phyloP scores from a whole-genome alignment of 208 protist genomes.

The Novymonas esmeraldas region DNA sequence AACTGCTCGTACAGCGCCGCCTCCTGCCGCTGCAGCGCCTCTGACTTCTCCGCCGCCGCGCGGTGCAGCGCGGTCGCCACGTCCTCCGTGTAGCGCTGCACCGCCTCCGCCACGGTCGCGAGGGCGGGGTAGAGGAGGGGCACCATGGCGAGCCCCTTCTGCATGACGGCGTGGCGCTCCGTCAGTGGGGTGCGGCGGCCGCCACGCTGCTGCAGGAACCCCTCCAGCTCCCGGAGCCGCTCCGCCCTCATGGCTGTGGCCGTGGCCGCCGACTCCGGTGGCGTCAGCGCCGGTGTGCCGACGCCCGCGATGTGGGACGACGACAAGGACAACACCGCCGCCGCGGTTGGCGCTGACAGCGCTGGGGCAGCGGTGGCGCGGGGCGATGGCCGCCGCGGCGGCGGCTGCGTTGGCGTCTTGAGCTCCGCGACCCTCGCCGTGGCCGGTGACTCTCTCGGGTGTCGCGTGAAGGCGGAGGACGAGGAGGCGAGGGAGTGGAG shows the following conservation, averaged over 20 bases:
- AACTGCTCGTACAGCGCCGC: slow-evolving; percentile 46
- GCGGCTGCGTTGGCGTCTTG: background rate
- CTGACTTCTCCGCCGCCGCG: slow-evolving; percentile 18
- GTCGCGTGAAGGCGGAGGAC: background rate
- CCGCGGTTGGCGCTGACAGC: background rate
- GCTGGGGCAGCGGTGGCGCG: background rate
- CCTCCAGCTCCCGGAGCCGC: slow-evolving; percentile 39
- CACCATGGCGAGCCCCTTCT: slow-evolving; percentile 44
- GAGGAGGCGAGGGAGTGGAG: slow-evolving; percentile 10
- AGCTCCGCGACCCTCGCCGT: background rate
- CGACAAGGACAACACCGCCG: background rate
- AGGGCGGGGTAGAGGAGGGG: slow-evolving; percentile 42
- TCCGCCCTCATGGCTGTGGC: slow-evolving; percentile 13
- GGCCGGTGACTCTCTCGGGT: background rate
- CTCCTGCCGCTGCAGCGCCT: slow-evolving; percentile 45
- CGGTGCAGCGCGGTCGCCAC: slow-evolving; percentile 9
- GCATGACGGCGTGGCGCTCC: slow-evolving; percentile 35
- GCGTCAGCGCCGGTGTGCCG: background rate
- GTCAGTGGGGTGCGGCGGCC: slow-evolving; percentile 38
- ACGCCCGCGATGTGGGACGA: background rate
- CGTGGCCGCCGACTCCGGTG: background rate
- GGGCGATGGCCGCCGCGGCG: background rate
- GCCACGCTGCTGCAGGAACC: slow-evolving; percentile 29
- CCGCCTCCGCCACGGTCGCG: slow-evolving; percentile 21
- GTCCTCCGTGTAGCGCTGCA: slow-evolving; percentile 50